Evolutionary conservation across 768 basidiomycete species (phyloP), one percentile per base, ranked within the genome.

Genomic region (Piloderma croceum): DNA sequence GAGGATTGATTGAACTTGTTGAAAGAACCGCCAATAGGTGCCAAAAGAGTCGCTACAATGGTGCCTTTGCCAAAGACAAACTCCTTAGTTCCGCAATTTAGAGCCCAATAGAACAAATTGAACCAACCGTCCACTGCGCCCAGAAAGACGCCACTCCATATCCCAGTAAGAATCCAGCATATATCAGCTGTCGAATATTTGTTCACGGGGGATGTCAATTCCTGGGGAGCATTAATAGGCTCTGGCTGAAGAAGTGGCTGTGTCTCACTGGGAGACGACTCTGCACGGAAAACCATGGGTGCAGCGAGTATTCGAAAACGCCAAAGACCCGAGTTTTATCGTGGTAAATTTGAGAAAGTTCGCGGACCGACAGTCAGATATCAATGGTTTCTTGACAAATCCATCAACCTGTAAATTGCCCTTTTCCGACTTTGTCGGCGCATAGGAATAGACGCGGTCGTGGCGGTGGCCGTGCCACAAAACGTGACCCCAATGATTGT

Each of bases 1-100:
- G 86, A 86, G 11, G 88, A 75, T 48, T 85, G 78, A 53, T 83
- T 78, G 24, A 81, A 82, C 58, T 82, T 83, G 53, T 79, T 70
- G 63, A 90, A 92, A 55, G 85, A 74, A 54, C 84, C 89, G 39
- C 89, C 90, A 48, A 92, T 90, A 42, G 88, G 84, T 31, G 83
- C 77, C 43, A 89, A 65, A 36, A 92, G 73, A 2, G 90, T 92
- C 20, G 89, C 90, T 44, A 91, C 89, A 51, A 91, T 81, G 4
- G 88, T 90, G 50, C 85, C 86, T 83, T 45, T 34, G 19, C 19
- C 10, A n/a, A 24, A 18, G 38, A 38, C 38, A 42, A 34, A 45
- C 45, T 39, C 43, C 41, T 34, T 36, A 20, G 25, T 32, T 37
- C 39, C 38, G 17, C 31, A 50, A 44, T 39, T 36, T 50, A 47